A percentile compares a stretch with the other conserved stretches of the same genome.
Conservation (phyloP, 176 grass and related monocot species). For the Puya raimondii region DNA sequence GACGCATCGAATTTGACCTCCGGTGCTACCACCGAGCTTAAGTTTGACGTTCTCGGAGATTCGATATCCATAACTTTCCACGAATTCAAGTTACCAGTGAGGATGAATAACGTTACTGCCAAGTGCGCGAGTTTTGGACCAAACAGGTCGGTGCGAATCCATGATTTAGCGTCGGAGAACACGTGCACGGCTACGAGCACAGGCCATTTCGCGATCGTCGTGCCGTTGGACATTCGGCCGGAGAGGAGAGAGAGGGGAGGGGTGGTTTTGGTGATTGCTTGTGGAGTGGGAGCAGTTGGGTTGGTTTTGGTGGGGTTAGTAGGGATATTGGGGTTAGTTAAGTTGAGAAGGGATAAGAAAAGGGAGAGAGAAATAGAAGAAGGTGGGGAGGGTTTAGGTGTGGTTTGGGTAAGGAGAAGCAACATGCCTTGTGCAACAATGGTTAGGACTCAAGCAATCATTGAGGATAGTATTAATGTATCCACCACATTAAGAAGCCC, state of each 20-base stretch:
- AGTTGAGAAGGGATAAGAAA: conserved; percentile 10
- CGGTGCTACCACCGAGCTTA: background rate
- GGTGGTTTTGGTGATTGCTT: background rate
- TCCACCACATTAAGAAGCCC: too few species aligned
- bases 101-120: background rate
- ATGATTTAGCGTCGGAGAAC: background rate
- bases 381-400: conserved; percentile 4
- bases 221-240: background rate
- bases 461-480: conserved; percentile 1
- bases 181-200: background rate
- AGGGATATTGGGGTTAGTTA: conserved; percentile 5
- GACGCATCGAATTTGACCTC: background rate
- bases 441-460: conserved; percentile 6
- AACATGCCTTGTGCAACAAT: conserved; percentile 19
- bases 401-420: conserved; percentile 11
- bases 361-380: background rate
- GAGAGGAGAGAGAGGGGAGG: background rate
- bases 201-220: conserved; percentile 15
- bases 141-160: background rate
- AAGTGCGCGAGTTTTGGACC: conserved; percentile 2
- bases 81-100: background rate
- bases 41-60: background rate
- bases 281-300: background rate
- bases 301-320: conserved; percentile 13
- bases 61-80: conserved; percentile 8